Evolutionary conservation across 805 yeast species (phyloP), one percentile per base, ranked within the genome.

Genomic region (Yarrowia porcina): DNA sequence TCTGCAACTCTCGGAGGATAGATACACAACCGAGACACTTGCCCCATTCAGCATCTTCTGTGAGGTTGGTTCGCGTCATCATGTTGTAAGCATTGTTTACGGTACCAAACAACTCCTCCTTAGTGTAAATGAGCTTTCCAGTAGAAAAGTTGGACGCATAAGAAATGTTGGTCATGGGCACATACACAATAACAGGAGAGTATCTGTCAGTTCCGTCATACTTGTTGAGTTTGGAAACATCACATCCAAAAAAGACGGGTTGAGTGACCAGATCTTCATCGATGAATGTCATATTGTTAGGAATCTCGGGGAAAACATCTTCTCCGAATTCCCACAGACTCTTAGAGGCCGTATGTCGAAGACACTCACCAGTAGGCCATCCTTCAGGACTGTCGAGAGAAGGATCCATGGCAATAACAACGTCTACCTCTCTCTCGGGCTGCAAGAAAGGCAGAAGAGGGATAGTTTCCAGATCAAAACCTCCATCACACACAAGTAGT

Each of bases 181-280:
- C 15, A 90, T 84, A 42, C 90, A 78, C 64, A 90, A 77, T 1
- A 96, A 96, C 25, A 92, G 91, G 41, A 79, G 30, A 6, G 70
- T 52, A 52, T 17, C 36, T 18, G 17, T 33, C 42, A 2, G 59
- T 65, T 86, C 76, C 13, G 73, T 75, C 7, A 90, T 83, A 70
- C 86, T 75, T 68, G 86, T 85, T 38, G 15, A 72, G 72, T 69
- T 85, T 84, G 2, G 72, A 65, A 8, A 83, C 77, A 69, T 85
- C 77, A 74, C 97, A 92, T 3, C 97, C 97, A 70, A 91, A 88
- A 73, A 90, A 90, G 0, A 85, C 76, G 12, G 97, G 97, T 64
- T 78, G 70, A 84, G 23, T 17, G 17, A 23, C n/a, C 11, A 52
- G 21, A n/a, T 52, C 23, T 2, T 81, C 72, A 90, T 87, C 21